Evolutionary conservation across 768 basidiomycete genomes (phyloP).

Genomic region (Clitopilus passeckerianus): DNA sequence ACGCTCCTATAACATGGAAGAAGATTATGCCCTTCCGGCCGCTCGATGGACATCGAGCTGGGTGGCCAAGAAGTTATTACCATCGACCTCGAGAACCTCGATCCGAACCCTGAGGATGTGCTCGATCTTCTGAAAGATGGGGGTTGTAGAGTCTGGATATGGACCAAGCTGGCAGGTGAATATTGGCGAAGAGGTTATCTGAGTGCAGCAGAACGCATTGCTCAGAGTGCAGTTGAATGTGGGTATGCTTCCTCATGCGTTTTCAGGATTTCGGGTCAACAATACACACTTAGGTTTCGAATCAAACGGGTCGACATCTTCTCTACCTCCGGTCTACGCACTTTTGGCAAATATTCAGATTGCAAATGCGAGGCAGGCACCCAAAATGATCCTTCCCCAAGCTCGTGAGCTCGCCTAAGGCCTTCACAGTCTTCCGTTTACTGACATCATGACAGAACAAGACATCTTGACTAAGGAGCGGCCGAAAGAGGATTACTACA

Average conservation of each 20-base stretch:
- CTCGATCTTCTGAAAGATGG: constrained; percentile 69
- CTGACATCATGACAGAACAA: constrained; percentile 39
- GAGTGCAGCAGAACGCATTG: constrained; percentile 74
- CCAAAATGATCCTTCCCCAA: constrained; percentile 68
- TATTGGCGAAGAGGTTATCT: constrained; percentile 80
- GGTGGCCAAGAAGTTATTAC: constrained; percentile 84
- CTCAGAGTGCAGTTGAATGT: constrained; percentile 63
- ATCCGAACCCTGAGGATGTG: constrained; percentile 72
- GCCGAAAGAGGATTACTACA: constrained; percentile 63
- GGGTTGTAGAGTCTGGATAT: constrained; percentile 66
- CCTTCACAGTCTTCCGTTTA: neutral
- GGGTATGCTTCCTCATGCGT: neutral
- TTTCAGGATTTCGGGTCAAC: neutral
- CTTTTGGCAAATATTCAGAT: constrained; percentile 85
- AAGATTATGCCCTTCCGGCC: constrained; percentile 30
- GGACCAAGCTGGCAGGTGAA: constrained; percentile 82
- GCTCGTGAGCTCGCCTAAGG: constrained; percentile 51
- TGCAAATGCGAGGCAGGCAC: constrained; percentile 74
- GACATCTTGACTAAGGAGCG: constrained; percentile 57
- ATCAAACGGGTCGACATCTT: constrained; percentile 39
- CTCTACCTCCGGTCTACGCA: constrained; percentile 70
- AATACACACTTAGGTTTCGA: constrained; percentile 38
- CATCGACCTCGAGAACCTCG: constrained; percentile 84
- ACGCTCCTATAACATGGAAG: constrained; percentile 20
- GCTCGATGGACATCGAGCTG: constrained; percentile 72